Conservation (phyloP, 2,329 filamentous ascomycete genomes). For the Hymenoscyphus fructigenus region DNA sequence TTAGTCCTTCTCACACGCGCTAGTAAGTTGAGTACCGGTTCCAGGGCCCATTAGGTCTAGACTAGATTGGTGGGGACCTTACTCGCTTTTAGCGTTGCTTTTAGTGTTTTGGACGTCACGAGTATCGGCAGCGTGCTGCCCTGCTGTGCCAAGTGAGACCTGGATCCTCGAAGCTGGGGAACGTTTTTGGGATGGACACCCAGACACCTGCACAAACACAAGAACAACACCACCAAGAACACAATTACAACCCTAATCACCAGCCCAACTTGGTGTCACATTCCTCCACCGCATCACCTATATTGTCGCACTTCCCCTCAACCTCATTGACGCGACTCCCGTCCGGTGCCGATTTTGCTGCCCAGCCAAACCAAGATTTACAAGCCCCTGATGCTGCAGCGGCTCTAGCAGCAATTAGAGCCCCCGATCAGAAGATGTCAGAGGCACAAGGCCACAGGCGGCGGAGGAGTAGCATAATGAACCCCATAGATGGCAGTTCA, state of each 20-base stretch:
- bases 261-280: background rate
- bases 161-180: background rate
- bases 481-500: constrained; percentile 20
- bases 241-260: background rate
- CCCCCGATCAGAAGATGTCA: constrained; percentile 26
- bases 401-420: constrained; percentile 23
- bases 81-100: background rate
- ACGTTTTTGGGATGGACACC: background rate
- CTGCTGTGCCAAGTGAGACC: background rate
- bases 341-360: constrained; percentile 18
- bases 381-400: constrained; percentile 28
- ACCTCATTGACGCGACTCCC: constrained; percentile 19
- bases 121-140: background rate
- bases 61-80: background rate
- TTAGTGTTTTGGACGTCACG: background rate
- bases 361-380: constrained; percentile 20
- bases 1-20: background rate
- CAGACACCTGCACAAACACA: background rate
- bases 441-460: constrained; percentile 34
- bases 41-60: background rate
- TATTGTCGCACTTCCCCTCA: constrained; percentile 18
- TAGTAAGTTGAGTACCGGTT: background rate
- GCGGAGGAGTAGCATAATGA: constrained; percentile 36
- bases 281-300: background rate
- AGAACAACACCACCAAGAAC: background rate